phyloP scores from a whole-genome alignment of 2,329 filamentous ascomycete genomes.

The Colletotrichum chrysophilum region DNA sequence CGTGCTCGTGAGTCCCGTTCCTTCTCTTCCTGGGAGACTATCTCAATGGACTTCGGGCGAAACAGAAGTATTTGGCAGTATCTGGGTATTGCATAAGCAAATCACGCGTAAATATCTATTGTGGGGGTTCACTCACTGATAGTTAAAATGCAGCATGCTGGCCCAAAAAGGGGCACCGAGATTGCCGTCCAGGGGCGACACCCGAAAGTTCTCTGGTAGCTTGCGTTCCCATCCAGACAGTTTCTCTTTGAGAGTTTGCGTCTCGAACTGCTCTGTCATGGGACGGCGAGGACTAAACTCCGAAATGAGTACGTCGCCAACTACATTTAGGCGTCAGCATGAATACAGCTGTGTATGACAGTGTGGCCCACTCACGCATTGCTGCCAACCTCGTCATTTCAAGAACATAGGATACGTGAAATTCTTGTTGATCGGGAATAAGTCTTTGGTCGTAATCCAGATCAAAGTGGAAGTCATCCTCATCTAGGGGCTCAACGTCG shows the following conservation, averaged over 20 bases:
- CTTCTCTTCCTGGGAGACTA: not conserved
- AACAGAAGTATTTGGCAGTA: constrained; percentile 1
- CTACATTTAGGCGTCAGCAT: not conserved
- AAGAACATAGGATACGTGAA: constrained; percentile 37
- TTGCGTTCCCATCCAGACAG: not conserved
- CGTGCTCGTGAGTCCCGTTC: not conserved
- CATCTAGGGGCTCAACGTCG: constrained; percentile 37
- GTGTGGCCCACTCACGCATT: constrained; percentile 25
- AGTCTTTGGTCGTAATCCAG: constrained; percentile 18
- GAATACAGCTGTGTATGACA: not conserved
- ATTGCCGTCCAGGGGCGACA: not conserved
- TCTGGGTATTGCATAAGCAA: not conserved
- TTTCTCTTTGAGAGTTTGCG: not conserved
- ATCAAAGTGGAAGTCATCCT: constrained; percentile 36
- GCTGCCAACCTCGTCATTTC: constrained; percentile 41
- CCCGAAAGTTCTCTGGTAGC: not conserved
- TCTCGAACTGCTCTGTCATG: not conserved
- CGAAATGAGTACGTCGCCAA: not conserved
- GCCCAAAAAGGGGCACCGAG: not conserved
- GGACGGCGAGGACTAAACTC: constrained; percentile 2
- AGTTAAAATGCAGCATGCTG: constrained; percentile 1
- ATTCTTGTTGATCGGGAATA: constrained; percentile 24
- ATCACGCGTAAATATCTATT: accelerated
- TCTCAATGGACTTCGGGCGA: not conserved
- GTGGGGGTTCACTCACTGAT: not conserved